Evolutionary conservation across 306 rosid species (phyloP).

Genomic region (Trifolium fragiferum): DNA sequence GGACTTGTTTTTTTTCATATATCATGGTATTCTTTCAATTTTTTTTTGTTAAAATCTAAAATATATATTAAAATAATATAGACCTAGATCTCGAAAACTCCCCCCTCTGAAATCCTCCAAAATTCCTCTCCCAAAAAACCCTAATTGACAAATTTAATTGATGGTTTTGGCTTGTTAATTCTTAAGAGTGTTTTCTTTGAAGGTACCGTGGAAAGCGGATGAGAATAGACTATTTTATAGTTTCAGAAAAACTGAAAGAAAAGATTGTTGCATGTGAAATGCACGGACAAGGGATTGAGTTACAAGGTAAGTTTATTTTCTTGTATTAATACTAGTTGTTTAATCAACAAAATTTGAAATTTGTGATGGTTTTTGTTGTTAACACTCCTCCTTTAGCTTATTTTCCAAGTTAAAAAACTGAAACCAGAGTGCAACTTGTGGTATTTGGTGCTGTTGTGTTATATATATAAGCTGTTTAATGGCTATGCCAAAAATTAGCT

Average conservation of each 20-base stretch:
- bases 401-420: conserved; percentile 13
- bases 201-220: conserved; percentile 98
- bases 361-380: conserved; percentile 17
- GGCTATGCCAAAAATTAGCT: conserved; percentile 16
- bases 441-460: conserved; percentile 33
- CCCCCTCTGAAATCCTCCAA: no score
- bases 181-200: conserved; percentile 45
- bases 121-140: no score
- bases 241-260: conserved; percentile 68
- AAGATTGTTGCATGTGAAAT: conserved; percentile 82
- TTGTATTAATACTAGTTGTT: not conserved
- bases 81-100: no score
- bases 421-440: conserved; percentile 10
- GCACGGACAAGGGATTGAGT: conserved; percentile 89
- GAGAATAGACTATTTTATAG: conserved; percentile 92
- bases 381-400: not conserved
- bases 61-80: no score
- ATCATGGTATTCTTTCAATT: no score
- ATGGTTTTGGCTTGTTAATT: conserved; percentile 15
- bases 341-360: no score
- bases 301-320: conserved; percentile 61
- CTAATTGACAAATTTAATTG: conserved; percentile 34
- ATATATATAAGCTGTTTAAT: conserved; percentile 18
- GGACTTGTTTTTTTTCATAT: no score
- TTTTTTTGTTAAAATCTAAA: no score